Evolutionary conservation across 306 rosid genomes (phyloP).

Genomic region (Vigna reflexopilosa): DNA sequence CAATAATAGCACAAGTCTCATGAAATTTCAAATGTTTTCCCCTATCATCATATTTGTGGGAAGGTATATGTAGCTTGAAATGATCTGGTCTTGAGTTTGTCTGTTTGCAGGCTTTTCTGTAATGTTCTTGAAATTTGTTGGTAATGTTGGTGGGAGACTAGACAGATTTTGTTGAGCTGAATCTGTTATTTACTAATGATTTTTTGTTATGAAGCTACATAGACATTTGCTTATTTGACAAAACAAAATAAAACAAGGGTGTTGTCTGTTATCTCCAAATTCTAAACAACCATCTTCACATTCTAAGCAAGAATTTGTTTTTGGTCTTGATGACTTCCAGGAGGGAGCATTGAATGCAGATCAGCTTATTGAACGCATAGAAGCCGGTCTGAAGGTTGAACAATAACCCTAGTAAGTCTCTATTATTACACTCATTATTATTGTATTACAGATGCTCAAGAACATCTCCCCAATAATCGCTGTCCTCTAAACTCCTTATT

Average conservation of each 20-base stretch:
- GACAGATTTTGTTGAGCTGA: conserved; percentile 28
- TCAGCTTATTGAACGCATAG: conserved; percentile 78
- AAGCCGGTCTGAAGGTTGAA: conserved; percentile 67
- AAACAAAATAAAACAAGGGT: conserved; percentile 1
- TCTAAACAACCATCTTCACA: background rate
- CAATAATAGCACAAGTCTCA: too few species aligned
- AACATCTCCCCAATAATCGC: conserved; percentile 6
- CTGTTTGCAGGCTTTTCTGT: conserved; percentile 1
- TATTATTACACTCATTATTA: background rate
- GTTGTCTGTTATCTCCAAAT: conserved; percentile 4
- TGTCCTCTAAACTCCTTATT: conserved; percentile 2
- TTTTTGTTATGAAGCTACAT: conserved; percentile 20
- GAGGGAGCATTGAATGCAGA: conserved; percentile 87
- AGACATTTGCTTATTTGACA: conserved; percentile 28
- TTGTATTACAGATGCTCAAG: conserved; percentile 12
- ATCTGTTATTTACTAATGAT: conserved; percentile 21
- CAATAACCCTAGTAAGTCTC: conserved; percentile 60
- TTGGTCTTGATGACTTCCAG: conserved; percentile 53
- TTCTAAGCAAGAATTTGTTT: background rate
- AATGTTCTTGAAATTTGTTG: background rate
- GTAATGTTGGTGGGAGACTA: background rate
- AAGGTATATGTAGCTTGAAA: conserved; percentile 14
- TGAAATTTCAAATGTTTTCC: background rate
- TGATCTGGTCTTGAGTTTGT: conserved; percentile 22
- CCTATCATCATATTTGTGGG: background rate